Base-by-base conservation (phyloP, 495 filamentous ascomycete species). In the Penicillium argentinense region DNA sequence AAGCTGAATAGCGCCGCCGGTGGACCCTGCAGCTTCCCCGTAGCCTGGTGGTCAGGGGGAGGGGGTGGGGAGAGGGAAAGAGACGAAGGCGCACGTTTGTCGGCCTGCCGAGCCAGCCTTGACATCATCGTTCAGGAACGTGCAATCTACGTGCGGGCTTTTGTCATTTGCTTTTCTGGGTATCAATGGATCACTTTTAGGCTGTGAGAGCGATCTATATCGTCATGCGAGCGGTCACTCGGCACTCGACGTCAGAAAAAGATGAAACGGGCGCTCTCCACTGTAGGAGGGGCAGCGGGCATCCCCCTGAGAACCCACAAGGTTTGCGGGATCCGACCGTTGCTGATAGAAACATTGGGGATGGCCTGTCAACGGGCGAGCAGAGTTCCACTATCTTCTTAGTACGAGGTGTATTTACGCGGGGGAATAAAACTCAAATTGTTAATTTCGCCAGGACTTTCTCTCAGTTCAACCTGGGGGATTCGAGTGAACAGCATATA, bases 1-100 rank as follows among this genome's bases (percentile, higher is more conserved):
- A 27, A 32, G 37, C 42, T 38, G 38, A 52, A 48, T 49, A 56
- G 52, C 42, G n/a, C 29, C 37, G 18, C 22, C 16, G n/a, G 50
- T 46, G 49, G 54, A 29, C 25, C 41, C 39, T 24, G 13, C 26
- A 12, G 45, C 28, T 16, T 33, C 21, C 27, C 9, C 26, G 17
- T 19, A 25, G 37, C 33, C 7, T 39, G 19, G 37, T 24, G 37
- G 37, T 39, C 22, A 39, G 22, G 37, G 37, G 19, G 21, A 8
- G n/a, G n/a, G n/a, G n/a, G n/a, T n/a, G n/a, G n/a, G n/a, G n/a
- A n/a, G n/a, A n/a, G n/a, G n/a, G n/a, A n/a, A n/a, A n/a, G n/a
- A 39, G 25, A 26, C 14, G 9, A 2, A 26, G n/a, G 14, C 19
- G 0, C 5, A 22, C 21, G 21, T 14, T 24, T n/a, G 37, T 17